These are phyloP conservation scores for Apiotrichum akiyoshidainum DNA, from an alignment of 1,284 basidiomycete species.

Conservation along the genomic window DNA sequence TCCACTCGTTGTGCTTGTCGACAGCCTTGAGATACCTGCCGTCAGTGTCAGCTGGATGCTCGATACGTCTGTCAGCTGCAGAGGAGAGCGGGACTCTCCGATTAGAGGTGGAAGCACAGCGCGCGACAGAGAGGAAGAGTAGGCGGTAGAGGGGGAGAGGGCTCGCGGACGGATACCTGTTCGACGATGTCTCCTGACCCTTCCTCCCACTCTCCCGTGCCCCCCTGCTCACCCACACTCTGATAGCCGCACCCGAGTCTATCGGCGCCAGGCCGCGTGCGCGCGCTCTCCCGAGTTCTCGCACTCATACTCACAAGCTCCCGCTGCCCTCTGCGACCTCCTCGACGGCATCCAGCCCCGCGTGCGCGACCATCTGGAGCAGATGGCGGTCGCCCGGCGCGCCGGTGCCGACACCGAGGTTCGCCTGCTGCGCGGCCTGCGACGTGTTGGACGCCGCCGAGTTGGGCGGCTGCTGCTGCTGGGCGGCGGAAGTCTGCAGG, in stretches of 20 bases:
- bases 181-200: too few species aligned
- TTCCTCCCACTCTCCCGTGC: too few species aligned
- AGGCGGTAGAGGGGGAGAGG: neutral
- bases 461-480: neutral
- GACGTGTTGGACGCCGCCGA: neutral
- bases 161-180: neutral
- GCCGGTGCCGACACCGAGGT: conserved; percentile 11
- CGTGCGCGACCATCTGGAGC: conserved; percentile 94
- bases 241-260: too few species aligned
- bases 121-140: too few species aligned
- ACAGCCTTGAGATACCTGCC: conserved; percentile 83
- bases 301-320: conserved; percentile 67
- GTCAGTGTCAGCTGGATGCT: conserved; percentile 2
- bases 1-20: conserved; percentile 97
- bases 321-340: conserved; percentile 81
- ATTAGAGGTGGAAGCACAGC: too few species aligned
- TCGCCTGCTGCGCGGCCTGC: conserved; percentile 1
- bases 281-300: too few species aligned
- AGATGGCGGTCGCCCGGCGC: conserved; percentile 71
- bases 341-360: conserved; percentile 84
- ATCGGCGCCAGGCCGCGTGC: too few species aligned
- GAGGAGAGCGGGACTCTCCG: too few species aligned
- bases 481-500: conserved; percentile 7
- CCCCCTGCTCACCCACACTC: too few species aligned
- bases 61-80: too few species aligned